phyloP scores from a whole-genome alignment of 345 rosid genomes.

The Arabis alpina region DNA sequence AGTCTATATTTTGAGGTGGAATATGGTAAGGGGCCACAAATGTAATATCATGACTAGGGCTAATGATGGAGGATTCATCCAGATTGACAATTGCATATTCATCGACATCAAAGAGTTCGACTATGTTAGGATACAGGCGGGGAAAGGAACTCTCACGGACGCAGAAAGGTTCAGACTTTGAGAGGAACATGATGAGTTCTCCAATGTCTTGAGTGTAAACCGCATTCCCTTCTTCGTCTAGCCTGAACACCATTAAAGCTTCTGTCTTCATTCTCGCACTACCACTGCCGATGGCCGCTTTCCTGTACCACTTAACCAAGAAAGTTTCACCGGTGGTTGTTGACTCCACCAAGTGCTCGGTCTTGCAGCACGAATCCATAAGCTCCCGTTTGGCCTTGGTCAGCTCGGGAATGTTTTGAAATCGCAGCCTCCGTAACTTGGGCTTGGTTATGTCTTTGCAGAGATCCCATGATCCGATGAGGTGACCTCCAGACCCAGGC shows the following conservation, averaged over 20 bases:
- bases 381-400: not conserved
- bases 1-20: not conserved
- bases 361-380: not conserved
- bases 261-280: not conserved
- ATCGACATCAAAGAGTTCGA: too few species aligned
- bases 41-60: too few species aligned
- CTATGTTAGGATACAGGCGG: not conserved
- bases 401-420: not conserved
- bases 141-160: not conserved
- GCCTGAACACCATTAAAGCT: slow-evolving; percentile 44
- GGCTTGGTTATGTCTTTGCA: not conserved
- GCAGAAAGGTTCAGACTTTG: not conserved
- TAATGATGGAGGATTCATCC: not conserved
- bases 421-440: not conserved
- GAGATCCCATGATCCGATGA: slow-evolving; percentile 5
- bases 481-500: not conserved
- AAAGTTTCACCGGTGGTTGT: not conserved
- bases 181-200: not conserved
- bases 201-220: not conserved
- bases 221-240: slow-evolving; percentile 52
- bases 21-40: not conserved
- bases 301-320: not conserved
- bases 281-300: too few species aligned
- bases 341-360: slow-evolving; percentile 15
- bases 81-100: not conserved